Percentiles rank a stretch among this genome's conserved stretches.
Evolutionary conservation across 2,329 filamentous ascomycete species (phyloP).

Genomic region (Diaporthe sp.): DNA sequence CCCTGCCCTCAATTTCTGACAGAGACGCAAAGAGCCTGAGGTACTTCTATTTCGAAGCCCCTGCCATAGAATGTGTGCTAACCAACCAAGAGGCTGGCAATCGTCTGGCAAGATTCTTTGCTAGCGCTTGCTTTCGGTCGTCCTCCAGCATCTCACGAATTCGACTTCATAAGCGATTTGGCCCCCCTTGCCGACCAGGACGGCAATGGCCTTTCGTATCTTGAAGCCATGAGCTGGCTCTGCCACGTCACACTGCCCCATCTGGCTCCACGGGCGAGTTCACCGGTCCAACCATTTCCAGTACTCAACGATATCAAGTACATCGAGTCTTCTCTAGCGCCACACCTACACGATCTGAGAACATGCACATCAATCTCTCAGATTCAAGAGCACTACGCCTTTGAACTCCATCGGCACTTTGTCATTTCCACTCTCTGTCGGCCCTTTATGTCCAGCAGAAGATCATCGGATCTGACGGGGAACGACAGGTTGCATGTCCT

Average conservation of each 20-base stretch:
- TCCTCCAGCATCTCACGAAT: conserved; percentile 38
- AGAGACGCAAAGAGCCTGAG: conserved; percentile 8
- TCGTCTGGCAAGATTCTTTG: conserved; percentile 37
- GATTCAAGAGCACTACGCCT: conserved; percentile 38
- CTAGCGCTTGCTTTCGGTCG: conserved; percentile 38
- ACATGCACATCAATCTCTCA: conserved; percentile 21
- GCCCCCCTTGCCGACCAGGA: neutral
- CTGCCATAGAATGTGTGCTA: neutral
- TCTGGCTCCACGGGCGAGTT: neutral
- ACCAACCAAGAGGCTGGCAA: conserved; percentile 12
- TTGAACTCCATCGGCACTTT: conserved; percentile 39
- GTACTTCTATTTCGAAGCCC: neutral
- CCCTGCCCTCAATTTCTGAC: neutral
- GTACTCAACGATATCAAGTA: conserved; percentile 18
- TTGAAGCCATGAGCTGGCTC: conserved; percentile 39
- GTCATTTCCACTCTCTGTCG: conserved; percentile 38
- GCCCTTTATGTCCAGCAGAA: conserved; percentile 26
- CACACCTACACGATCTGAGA: conserved; percentile 5
- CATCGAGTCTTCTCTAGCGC: conserved; percentile 1
- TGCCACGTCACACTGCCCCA: conserved; percentile 33
- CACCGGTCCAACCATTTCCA: neutral
- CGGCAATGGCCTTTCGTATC: neutral
- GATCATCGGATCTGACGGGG: neutral
- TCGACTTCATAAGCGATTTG: conserved; percentile 35
- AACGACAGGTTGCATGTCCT: conserved; percentile 2